Base-by-base conservation (phyloP, 805 yeast genomes). In the Schizosaccharomyces pombe region DNA sequence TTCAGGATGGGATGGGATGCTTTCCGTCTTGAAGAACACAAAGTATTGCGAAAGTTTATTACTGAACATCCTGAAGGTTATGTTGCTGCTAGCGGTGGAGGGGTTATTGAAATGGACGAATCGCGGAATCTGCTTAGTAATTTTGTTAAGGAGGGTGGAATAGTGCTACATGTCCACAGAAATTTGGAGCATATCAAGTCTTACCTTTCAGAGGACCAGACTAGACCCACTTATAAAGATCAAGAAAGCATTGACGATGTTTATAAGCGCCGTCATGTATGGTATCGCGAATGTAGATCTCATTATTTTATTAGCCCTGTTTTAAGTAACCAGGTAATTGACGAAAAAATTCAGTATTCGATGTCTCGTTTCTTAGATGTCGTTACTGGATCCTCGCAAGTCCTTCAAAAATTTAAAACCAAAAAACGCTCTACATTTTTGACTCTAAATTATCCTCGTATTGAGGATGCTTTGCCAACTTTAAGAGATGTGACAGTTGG, bases 51-150 rank as follows among this genome's bases (percentile, higher is more conserved):
- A 53, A 75, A 76, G 52, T 69, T 73, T 31, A 58, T 82, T 19
- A 58, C 64, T 2, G 60, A 63, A 11, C 64, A 69, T 55, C 70
- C 73, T 2, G 63, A 65, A 16, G 81, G 81, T 4, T 71, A 78
- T 61, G 82, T 89, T 24, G 74, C 89, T 55, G 84, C 97, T 0
- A 84, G 95, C 53, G 99, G 99, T 33, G 99, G 99, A 47, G 99
- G 99, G 8, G 72, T 91, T 57, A 94, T 91, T 29, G 97, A 89
- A 67, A 74, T 74, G 40, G 72, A 72, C 5, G 74, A 66, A n/a
- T 78, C 93, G 3, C 75, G 96, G 61, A 71, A 71, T 9, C 59
- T 76, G 5, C 71, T 91, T 64, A 73, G 78, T 60, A 64, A 70
- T 5, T 82, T 78, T 64, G 62, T 65, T 43, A 66, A 68, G 5